A percentile compares a stretch with the other conserved stretches of the same genome.
Evolutionary conservation across 2,329 filamentous ascomycete genomes (phyloP).

Genomic region (Zymoseptoria passerinii): DNA sequence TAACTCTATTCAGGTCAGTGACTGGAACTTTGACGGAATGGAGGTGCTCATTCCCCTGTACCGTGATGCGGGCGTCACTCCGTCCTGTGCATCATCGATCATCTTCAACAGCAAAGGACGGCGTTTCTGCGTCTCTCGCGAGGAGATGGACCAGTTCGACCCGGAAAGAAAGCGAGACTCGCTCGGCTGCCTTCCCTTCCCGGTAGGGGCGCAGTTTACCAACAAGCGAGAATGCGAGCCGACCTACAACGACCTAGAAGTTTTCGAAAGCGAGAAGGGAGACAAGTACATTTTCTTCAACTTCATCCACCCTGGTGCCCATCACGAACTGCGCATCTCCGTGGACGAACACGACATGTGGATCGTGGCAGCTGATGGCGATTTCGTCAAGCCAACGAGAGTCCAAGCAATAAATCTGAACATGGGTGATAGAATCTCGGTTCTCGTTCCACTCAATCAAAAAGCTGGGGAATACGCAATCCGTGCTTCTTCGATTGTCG

Average conservation of each 20-base stretch:
- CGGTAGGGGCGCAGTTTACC: conserved; percentile 7
- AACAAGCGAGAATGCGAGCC: conserved; percentile 12
- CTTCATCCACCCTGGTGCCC: conserved; percentile 14
- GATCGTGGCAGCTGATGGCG: conserved; percentile 16
- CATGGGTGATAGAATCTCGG: conserved; percentile 12
- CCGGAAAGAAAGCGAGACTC: conserved; percentile 3
- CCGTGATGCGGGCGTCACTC: conserved; percentile 12
- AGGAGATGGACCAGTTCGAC: conserved; percentile 3
- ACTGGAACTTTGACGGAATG: background rate
- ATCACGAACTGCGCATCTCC: conserved; percentile 15
- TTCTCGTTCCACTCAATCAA: conserved; percentile 13
- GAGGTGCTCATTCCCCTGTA: conserved; percentile 7
- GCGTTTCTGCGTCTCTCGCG: conserved; percentile 2
- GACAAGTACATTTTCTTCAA: conserved; percentile 13
- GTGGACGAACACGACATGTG: conserved; percentile 17
- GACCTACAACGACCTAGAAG: conserved; percentile 12
- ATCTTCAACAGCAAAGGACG: conserved; percentile 11
- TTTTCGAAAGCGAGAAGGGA: conserved; percentile 10
- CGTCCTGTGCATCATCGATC: conserved; percentile 11
- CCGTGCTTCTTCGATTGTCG: conserved; percentile 8
- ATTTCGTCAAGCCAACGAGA: conserved; percentile 15
- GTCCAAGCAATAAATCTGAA: conserved; percentile 7
- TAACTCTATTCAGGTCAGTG: background rate
- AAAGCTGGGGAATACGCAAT: conserved; percentile 11
- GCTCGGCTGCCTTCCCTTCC: conserved; percentile 10